Conservation (phyloP, 345 rosid genomes). For the Erysimum cheiranthoides region DNA sequence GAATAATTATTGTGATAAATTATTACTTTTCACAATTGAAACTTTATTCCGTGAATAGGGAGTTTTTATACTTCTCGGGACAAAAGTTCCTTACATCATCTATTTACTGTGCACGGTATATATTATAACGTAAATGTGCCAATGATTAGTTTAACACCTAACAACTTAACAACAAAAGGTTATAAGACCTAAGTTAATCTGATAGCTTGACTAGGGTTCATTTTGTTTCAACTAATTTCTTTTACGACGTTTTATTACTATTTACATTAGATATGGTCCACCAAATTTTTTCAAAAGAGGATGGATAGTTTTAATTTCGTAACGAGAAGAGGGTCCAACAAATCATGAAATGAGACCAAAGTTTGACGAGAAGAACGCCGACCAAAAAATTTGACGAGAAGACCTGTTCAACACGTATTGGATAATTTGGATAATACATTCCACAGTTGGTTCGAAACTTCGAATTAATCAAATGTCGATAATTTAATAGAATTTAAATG, state of each 20-base stretch:
- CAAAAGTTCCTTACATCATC: neutral
- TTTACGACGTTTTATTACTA: too few relatives aligned
- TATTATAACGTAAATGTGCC: neutral
- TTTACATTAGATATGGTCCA: too few relatives aligned
- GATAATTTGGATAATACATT: slow-evolving; percentile 15
- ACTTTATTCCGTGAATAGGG: too few relatives aligned
- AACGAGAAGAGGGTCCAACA: slow-evolving; percentile 3
- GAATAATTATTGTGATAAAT: too few relatives aligned
- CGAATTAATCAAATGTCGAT: slow-evolving; percentile 4
- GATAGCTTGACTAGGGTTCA: too few relatives aligned
- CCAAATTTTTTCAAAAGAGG: too few relatives aligned
- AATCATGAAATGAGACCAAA: slow-evolving; percentile 30
- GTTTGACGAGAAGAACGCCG: slow-evolving; percentile 17
- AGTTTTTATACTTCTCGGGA: too few relatives aligned
- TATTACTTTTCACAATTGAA: too few relatives aligned
- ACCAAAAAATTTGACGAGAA: neutral
- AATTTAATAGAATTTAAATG: neutral
- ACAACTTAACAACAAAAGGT: neutral
- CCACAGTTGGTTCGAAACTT: slow-evolving; percentile 8
- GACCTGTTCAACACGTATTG: slow-evolving; percentile 40
- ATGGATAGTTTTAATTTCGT: neutral
- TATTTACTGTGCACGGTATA: too few relatives aligned
- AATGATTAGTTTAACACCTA: too few relatives aligned
- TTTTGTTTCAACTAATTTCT: too few relatives aligned
- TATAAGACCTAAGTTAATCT: too few relatives aligned